Base-by-base conservation (phyloP, 805 yeast species). In the Saccharomycopsis sp. region DNA sequence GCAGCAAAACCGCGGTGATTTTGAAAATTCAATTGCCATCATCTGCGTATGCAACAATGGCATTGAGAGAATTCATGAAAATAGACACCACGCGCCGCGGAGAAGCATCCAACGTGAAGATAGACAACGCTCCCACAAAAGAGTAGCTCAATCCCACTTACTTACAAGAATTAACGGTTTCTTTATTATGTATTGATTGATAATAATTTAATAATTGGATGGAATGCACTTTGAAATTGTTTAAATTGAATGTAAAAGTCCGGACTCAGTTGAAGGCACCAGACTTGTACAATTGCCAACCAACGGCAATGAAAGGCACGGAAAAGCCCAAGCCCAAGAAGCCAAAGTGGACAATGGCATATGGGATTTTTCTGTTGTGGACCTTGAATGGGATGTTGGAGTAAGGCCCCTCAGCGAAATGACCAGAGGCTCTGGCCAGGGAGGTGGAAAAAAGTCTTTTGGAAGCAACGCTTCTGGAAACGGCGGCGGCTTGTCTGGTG, bases 11-110 rank as follows among this genome's bases (percentile, higher is more conserved):
- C 0, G 96, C 95, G 0, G 75, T 88, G 10, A 68, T 92, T 4
- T 58, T 94, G 44, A 77, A 72, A 50, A 68, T 92, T 69, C 80
- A 77, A 53, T 66, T 92, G 44, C 89, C 87, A 4, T 77, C 83
- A 2, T 81, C 96, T 26, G 79, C 94, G 5, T 92, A 92, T 59
- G 99, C 99, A 1, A 92, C 99, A 0, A 94, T 92, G 98, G 95
- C 95, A 1, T 62, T 92, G 38, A 73, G 98, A 56, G 97, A 92
- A 58, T 73, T 85, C 38, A 77, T 88, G 83, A 81, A 77, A 56
- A 71, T 75, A 23, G 89, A 80, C 50, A 80, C 88, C 2, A 67
- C 77, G 20, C 68, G 72, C 52, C 65, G 69, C 47, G 69, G 71
- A 46, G 72, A 68, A 32, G 59, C 63, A 60, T 66, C 70, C 46